A percentile compares a stretch with the other conserved stretches of the same genome.
These are phyloP conservation scores for Tothia fuscella DNA, from an alignment of 2,329 filamentous ascomycete species.

Conservation along the genomic window DNA sequence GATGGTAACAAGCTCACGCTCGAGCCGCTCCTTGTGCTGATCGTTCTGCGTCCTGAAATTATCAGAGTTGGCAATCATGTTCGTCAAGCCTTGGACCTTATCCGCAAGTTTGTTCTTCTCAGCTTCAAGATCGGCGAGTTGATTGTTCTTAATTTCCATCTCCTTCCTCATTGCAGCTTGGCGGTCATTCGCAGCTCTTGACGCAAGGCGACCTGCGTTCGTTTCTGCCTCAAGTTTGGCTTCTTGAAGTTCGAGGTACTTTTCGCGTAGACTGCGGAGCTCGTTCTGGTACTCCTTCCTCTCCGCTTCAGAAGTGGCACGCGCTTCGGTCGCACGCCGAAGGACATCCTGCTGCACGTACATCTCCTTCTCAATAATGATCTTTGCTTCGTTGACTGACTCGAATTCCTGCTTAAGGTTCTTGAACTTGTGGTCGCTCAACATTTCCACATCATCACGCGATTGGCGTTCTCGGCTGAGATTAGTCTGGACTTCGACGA, in stretches of 20 bases:
- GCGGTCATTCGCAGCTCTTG: conserved; percentile 64
- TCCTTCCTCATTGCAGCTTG: conserved; percentile 68
- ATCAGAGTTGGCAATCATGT: conserved; percentile 78
- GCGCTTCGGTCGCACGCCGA: conserved; percentile 71
- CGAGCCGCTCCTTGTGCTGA: conserved; percentile 84
- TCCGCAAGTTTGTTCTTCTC: conserved; percentile 66
- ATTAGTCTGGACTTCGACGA: conserved; percentile 77
- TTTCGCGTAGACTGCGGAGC: conserved; percentile 67
- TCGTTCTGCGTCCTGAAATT: conserved; percentile 84
- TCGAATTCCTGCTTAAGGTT: conserved; percentile 77
- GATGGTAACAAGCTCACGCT: conserved; percentile 80
- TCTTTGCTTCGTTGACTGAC: conserved; percentile 82
- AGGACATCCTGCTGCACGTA: conserved; percentile 91
- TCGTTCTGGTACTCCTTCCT: conserved; percentile 82
- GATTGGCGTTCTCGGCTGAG: conserved; percentile 87
- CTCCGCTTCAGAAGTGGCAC: conserved; percentile 68
- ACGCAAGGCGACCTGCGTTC: conserved; percentile 67
- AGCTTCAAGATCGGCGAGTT: conserved; percentile 65
- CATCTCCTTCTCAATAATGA: conserved; percentile 94
- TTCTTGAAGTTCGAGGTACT: conserved; percentile 76
- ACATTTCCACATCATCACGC: conserved; percentile 80
- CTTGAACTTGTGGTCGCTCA: conserved; percentile 78
- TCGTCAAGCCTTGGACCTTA: conserved; percentile 75
- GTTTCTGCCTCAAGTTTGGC: conserved; percentile 73
- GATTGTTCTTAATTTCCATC: conserved; percentile 64